Evolutionary conservation across 805 yeast species (phyloP), one percentile per base, ranked within the genome.

Genomic region (Hanseniaspora clermontiae): DNA sequence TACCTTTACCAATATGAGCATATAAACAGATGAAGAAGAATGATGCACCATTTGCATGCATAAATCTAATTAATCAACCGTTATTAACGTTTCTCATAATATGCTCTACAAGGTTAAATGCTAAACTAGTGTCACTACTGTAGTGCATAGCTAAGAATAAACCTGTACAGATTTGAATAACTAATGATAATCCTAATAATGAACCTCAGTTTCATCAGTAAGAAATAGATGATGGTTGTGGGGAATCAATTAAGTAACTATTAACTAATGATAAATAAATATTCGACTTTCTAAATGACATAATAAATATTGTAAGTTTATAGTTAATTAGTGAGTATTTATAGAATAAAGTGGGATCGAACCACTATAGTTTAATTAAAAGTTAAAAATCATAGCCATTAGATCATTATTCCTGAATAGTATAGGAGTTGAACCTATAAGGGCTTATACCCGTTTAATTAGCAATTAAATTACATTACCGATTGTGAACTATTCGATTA

Each of bases 341-440:
- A 40, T 42, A 42, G 31, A 42, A 24, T 19, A 24, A 49, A 48
- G 47, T 57, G 59, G 62, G 56, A 48, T 60, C 57, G 62, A 60
- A 60, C 62, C 61, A 50, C 58, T 60, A 58, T 59, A 20, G 38
- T 43, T 50, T 58, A 57, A 50, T 58, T 59, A 58, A 55, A 55
- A 60, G 57, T 49, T 59, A 58, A 45, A 46, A 45, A 50, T 60
- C 59, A 43, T 60, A 60, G 59, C 62, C 19, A 7, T 36, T 45
- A 42, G 29, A 42, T 36, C 24, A 36, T 49, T 39, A 39, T 40
- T 27, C 27, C 43, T 24, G 60, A 59, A 59, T 49, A 49, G 55
- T 53, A 59, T 45, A 49, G 60, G 60, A 58, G 24, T 59, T 51
- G 60, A 59, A 59, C 60, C 60, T 45, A 45, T 57, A 58, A 57